These are phyloP conservation scores for Phytophthora megakarya DNA, from an alignment of 352 stramenopile genomes.

Conservation along the genomic window DNA sequence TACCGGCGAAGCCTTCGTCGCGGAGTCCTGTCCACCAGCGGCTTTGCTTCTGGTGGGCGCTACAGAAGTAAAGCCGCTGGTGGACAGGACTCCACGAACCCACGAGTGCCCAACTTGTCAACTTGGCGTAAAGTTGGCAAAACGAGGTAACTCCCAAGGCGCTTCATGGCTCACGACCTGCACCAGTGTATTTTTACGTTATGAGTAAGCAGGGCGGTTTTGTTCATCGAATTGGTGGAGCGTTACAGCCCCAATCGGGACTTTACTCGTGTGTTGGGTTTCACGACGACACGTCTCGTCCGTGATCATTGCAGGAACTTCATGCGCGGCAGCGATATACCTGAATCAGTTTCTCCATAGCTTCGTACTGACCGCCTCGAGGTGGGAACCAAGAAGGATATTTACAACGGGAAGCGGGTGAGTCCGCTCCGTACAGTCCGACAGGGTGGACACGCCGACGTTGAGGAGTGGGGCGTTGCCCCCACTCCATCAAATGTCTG, in stretches of 20 bases:
- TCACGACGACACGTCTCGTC: conserved; percentile 5
- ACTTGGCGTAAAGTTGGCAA: too few relatives aligned
- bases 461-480: conserved; percentile 11
- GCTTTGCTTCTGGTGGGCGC: too few relatives aligned
- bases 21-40: too few relatives aligned
- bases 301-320: conserved; percentile 17
- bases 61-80: too few relatives aligned
- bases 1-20: too few relatives aligned
- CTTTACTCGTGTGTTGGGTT: background rate
- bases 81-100: too few relatives aligned
- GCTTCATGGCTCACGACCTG: too few relatives aligned
- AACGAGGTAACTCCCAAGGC: too few relatives aligned
- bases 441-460: conserved; percentile 14
- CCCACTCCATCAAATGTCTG: conserved; percentile 29
- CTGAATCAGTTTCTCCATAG: conserved; percentile 14
- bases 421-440: conserved; percentile 10
- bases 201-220: conserved; percentile 18
- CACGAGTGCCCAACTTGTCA: too few relatives aligned
- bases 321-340: conserved; percentile 22
- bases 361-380: background rate
- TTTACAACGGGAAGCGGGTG: conserved; percentile 2
- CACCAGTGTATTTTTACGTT: conserved; percentile 25
- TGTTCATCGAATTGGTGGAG: conserved; percentile 8
- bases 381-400: background rate
- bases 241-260: conserved; percentile 1